Evolutionary conservation across 768 basidiomycete genomes (phyloP).

Genomic region (Tricholomella constricta): DNA sequence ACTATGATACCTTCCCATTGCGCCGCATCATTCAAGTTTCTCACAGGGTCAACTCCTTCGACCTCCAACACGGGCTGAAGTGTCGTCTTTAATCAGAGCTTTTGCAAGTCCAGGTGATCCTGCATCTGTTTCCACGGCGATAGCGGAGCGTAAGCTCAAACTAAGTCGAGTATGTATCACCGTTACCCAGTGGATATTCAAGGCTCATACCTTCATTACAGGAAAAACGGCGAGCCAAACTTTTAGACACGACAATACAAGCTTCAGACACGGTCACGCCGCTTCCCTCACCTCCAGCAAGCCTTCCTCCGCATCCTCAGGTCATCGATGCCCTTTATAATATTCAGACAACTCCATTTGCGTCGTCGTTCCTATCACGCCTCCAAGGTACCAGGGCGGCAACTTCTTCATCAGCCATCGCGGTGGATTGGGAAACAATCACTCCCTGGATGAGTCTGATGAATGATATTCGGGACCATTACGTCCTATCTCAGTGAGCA

Average conservation of each 20-base stretch:
- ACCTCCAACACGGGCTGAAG: constrained; percentile 44
- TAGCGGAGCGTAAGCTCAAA: constrained; percentile 48
- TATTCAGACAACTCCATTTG: constrained; percentile 66
- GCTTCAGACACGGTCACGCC: constrained; percentile 34
- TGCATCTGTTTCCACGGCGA: constrained; percentile 28
- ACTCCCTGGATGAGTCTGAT: constrained; percentile 79
- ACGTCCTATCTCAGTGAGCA: constrained; percentile 60
- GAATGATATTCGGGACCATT: constrained; percentile 70
- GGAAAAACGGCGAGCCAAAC: constrained; percentile 32
- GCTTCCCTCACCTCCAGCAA: constrained; percentile 29
- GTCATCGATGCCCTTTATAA: constrained; percentile 53
- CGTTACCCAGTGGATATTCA: constrained; percentile 1
- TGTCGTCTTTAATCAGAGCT: constrained; percentile 33
- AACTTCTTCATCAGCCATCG: constrained; percentile 43
- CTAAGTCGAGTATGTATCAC: constrained; percentile 38
- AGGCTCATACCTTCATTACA: constrained; percentile 14
- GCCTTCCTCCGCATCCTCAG: constrained; percentile 29
- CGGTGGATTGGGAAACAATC: constrained; percentile 71
- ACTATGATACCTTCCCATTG: background rate
- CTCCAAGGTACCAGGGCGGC: constrained; percentile 45
- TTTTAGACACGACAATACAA: constrained; percentile 20
- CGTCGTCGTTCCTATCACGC: constrained; percentile 67
- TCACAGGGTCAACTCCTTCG: constrained; percentile 38
- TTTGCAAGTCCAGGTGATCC: constrained; percentile 17
- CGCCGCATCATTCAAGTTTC: background rate